These are phyloP conservation scores for Epichloe hybrida DNA, from an alignment of 2,329 filamentous ascomycete genomes.

Conservation along the genomic window DNA sequence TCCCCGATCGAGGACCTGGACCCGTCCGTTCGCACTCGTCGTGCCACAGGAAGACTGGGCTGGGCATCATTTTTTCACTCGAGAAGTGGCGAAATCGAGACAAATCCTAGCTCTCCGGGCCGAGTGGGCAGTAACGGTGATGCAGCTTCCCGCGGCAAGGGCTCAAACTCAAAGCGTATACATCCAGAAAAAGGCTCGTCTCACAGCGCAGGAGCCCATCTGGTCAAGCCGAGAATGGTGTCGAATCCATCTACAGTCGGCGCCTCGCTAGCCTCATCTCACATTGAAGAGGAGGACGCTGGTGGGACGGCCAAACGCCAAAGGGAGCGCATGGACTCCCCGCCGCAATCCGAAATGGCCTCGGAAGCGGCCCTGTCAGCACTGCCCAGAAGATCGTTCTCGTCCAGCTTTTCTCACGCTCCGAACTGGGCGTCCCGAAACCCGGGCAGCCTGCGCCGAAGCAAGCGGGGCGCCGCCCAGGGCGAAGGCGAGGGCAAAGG, in stretches of 20 bases:
- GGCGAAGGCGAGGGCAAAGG: conserved; percentile 22
- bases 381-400: conserved; percentile 38
- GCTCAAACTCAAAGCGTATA: conserved; percentile 15
- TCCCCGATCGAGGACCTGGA: conserved; percentile 12
- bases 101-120: conserved; percentile 9
- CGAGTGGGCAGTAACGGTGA: conserved; percentile 13
- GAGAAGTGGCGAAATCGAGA: conserved; percentile 16
- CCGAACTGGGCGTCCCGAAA: conserved; percentile 42
- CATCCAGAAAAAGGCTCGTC: conserved; percentile 10
- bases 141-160: conserved; percentile 13
- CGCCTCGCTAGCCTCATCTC: conserved; percentile 12
- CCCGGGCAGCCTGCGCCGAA: conserved; percentile 39
- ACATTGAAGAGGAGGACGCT: conserved; percentile 12
- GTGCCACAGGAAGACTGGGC: conserved; percentile 6
- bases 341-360: conserved; percentile 13
- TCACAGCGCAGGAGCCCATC: conserved; percentile 15
- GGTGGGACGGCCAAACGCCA: conserved; percentile 5
- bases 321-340: conserved; percentile 11
- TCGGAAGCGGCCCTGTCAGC: conserved; percentile 25
- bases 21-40: conserved; percentile 3
- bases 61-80: conserved; percentile 49
- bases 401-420: conserved; percentile 45
- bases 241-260: conserved; percentile 11
- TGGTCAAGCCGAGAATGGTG: conserved; percentile 25
- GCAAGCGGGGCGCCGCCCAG: conserved; percentile 34